Evolutionary conservation across 2,329 filamentous ascomycete species (phyloP), one percentile per base, ranked within the genome.

Genomic region (Trichophyton benhamiae): DNA sequence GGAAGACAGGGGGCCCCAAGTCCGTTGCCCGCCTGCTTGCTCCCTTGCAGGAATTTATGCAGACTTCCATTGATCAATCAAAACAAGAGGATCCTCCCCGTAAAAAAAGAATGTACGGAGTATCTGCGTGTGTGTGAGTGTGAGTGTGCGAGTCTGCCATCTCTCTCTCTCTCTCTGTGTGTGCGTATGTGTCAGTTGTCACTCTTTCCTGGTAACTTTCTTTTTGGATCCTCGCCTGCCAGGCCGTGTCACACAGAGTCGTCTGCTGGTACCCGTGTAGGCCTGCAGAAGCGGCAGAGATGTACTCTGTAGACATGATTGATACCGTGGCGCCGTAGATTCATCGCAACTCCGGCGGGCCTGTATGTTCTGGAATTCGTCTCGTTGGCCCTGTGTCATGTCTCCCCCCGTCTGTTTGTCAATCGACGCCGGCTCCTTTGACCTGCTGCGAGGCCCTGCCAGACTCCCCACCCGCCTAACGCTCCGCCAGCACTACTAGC

Each of bases 1-100:
- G 49, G 49, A 53, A 53, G 49, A 53, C 49, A 53, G 49, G 49
- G 48, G 49, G 27, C 49, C 44, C 44, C 44, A 48, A 48, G 44
- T 48, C 44, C 49, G 49, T 30, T 33, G 49, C 49, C 49, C 49
- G 49, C 49, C 15, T 53, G 49, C 22, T 53, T 20, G 49, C 49
- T 48, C 44, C 44, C 44, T 53, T 53, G 49, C 49, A 53, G 22
- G 49, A 53, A 27, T 27, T 30, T 27, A 53, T 53, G 49, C 49
- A 53, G 49, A 53, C 49, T n/a, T 30, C 49, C 49, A 53, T 53
- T 53, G 49, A 53, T 53, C 49, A 53, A 53, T 53, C 9, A 53
- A 53, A 53, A 27, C 22, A 53, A 33, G 27, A 33, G 49, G 27
- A 30, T 33, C 49, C 27, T 53, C 49, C 49, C 49, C 49, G 49